Conservation (phyloP, 768 basidiomycete species). For the Austroboletus festivus region DNA sequence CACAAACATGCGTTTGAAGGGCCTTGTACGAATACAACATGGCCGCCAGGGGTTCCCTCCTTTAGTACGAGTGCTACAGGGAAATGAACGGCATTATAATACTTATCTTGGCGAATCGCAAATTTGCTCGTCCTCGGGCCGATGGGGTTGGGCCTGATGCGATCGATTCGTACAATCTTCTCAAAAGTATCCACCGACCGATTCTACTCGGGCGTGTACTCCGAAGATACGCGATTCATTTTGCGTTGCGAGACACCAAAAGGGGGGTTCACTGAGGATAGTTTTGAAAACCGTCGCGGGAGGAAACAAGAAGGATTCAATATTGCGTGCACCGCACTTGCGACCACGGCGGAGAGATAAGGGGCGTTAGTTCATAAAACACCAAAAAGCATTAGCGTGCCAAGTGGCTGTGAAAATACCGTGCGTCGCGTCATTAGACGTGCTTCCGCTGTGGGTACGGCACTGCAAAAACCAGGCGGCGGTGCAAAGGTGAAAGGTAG, state of each 20-base stretch:
- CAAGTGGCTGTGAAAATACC: slow-evolving; percentile 12
- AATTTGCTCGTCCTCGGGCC: slow-evolving; percentile 12
- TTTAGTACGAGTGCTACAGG: slow-evolving; percentile 12
- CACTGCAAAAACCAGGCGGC: slow-evolving; percentile 4
- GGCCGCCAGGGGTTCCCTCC: slow-evolving; percentile 21
- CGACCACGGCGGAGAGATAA: slow-evolving; percentile 24
- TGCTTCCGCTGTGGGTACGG: not conserved
- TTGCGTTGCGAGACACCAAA: not conserved
- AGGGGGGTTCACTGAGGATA: not conserved
- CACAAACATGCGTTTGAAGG: slow-evolving; percentile 21
- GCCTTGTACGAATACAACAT: slow-evolving; percentile 19
- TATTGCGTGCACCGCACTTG: not conserved
- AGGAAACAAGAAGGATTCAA: not conserved
- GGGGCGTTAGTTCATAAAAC: slow-evolving; percentile 2
- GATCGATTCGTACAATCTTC: not conserved
- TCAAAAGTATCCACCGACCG: not conserved
- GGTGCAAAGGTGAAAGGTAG: not conserved
- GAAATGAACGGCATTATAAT: slow-evolving; percentile 26
- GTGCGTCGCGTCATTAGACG: slow-evolving; percentile 12
- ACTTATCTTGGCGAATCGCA: slow-evolving; percentile 16
- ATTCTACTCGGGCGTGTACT: not conserved
- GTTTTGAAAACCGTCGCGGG: slow-evolving; percentile 20
- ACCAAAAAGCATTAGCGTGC: slow-evolving; percentile 2
- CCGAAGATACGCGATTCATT: not conserved
- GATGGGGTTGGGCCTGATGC: slow-evolving; percentile 9